Evolutionary conservation across 108 stramenopile genomes (phyloP), one percentile per base, ranked within the genome.

Genomic region (Skeletonema potamos): DNA sequence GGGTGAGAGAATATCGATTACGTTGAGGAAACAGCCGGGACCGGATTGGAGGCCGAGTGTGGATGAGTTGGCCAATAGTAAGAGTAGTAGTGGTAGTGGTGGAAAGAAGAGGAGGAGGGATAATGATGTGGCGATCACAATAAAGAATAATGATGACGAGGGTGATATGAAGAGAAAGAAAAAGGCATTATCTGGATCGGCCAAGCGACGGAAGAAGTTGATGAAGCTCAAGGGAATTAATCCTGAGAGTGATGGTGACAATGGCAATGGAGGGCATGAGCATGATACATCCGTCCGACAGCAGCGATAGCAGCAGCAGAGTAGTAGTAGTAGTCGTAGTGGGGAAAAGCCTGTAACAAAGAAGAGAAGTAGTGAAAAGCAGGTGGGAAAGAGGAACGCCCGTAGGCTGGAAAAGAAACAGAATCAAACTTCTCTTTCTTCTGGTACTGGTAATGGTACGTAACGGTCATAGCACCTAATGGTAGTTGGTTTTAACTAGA

Each of bases 21-120:
- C 80, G 4, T 46, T 81, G 61, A 36, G 80, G 30, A 81, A 77
- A 22, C 80, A 81, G 29, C 80, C 80, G 11, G 68, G 68, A 46
- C 75, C 74, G 7, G 80, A 81, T 61, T 77, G 80, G 80, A 76
- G 60, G 56, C 80, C 80, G n/a, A 72, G 73, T 37, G 75, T 62
- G 61, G 57, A 41, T 22, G 80, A 81, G 26, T 51, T 81, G 37
- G 48, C 48, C 48, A 51, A 51, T 18, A 51, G 7, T 4, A 34
- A 34, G 34, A 34, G 34, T 4, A 34, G 18, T 4, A 18, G 48
- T 51, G 6, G 22, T 48, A 20, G 15, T 41, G 15, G 39, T 41
- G 39, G 39, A 41, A 41, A 41, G 39, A 41, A 41, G 39, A 41
- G 39, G n/a, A 41, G n/a, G 39, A 15, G 39, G 39, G 39, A 41